Evolutionary conservation across 2,329 filamentous ascomycete genomes (phyloP), one percentile per base, ranked within the genome.

Genomic region (Alternaria hordeiaustralica): DNA sequence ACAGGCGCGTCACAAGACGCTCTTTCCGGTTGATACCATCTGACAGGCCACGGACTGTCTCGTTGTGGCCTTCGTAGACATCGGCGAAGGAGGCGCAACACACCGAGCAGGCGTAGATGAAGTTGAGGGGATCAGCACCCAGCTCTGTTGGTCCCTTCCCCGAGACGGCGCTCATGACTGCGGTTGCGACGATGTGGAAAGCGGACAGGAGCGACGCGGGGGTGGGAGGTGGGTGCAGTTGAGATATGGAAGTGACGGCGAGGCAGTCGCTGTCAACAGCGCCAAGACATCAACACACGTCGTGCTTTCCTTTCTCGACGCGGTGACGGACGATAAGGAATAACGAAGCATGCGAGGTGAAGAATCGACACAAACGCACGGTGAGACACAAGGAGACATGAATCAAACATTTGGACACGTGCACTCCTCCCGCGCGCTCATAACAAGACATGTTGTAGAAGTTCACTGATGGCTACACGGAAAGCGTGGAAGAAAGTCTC

Each of bases 51-150:
- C 75, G 69, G 11, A 78, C 74, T 20, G 80, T 78, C 56, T 78
- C 76, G 20, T 77, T 72, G 36, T 73, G 63, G n/a, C 73, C 74
- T 8, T 76, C 74, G 69, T 85, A 85, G 25, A 85, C 72, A 28
- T 85, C 83, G 20, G 81, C 77, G 41, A 84, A 77, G 7, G 80
- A 81, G 10, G 76, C 76, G 51, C 83, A 81, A 69, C 85, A 87
- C 41, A 85, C 67, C 26, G 77, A 77, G 70, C 85, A 87, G 65
- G 80, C 81, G 70, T 86, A 84, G 55, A 86, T 81, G 63, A 85
- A 76, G 63, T 86, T 80, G 56, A 80, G 72, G 8, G 80, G 72
- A 43, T 69, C 58, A 21, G 64, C 51, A 72, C 81, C 82, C 72
- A 77, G 61, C 30, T 59, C 58, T 30, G 67, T 57, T 28, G 47